Percentiles rank a stretch among this genome's conserved stretches.
These are phyloP conservation scores for Cercophora sp. DNA, from an alignment of 495 filamentous ascomycete species.

Conservation along the genomic window DNA sequence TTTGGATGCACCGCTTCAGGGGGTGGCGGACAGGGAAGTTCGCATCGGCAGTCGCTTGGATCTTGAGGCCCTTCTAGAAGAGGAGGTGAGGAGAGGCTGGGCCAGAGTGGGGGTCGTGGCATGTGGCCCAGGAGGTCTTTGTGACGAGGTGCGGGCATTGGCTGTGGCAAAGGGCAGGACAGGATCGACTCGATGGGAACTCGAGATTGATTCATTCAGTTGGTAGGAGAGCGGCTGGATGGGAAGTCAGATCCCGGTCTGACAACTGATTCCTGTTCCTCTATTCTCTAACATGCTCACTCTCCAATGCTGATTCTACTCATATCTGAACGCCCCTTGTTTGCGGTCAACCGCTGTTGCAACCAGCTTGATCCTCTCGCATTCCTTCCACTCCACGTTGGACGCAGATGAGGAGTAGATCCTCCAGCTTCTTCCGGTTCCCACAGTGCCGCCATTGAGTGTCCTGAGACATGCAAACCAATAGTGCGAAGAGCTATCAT, in stretches of 20 bases:
- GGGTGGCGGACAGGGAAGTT: slow-evolving; percentile 3
- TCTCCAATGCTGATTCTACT: too few relatives aligned
- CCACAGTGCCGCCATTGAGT: slow-evolving; percentile 3
- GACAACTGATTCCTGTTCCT: too few relatives aligned
- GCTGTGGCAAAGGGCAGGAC: slow-evolving; percentile 6
- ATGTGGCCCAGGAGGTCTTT: slow-evolving; percentile 28
- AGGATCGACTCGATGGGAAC: slow-evolving; percentile 8
- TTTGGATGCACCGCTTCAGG: background rate
- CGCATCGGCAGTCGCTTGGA: slow-evolving; percentile 31
- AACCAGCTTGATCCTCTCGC: slow-evolving; percentile 12
- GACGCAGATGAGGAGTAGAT: slow-evolving; percentile 7
- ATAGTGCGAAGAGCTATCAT: background rate
- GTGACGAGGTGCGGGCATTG: slow-evolving; percentile 17
- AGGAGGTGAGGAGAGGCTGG: slow-evolving; percentile 26
- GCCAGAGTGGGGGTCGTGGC: slow-evolving; percentile 35
- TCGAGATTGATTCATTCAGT: slow-evolving; percentile 16
- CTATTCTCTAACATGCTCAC: too few relatives aligned
- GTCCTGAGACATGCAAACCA: slow-evolving; percentile 15
- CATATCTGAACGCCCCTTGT: slow-evolving; percentile 11
- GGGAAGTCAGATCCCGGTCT: too few relatives aligned
- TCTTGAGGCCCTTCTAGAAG: slow-evolving; percentile 20
- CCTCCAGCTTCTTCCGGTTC: slow-evolving; percentile 11
- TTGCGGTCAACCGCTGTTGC: slow-evolving; percentile 10
- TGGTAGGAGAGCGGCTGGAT: too few relatives aligned
- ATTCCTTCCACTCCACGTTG: slow-evolving; percentile 1